phyloP scores from a whole-genome alignment of 1,284 basidiomycete species.

The Peniophora sp. region DNA sequence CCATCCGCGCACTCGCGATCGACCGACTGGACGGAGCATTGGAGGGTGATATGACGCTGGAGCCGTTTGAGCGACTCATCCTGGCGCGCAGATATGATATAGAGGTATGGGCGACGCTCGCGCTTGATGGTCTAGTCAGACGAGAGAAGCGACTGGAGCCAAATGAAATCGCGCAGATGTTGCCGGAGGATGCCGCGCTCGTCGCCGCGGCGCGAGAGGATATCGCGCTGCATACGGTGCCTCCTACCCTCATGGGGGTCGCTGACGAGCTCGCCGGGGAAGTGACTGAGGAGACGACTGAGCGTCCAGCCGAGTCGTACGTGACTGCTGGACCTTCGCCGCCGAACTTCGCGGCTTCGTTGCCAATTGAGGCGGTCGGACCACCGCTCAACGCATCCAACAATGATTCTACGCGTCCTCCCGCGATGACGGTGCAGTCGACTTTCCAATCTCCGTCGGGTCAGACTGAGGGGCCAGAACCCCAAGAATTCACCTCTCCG shows the following conservation, averaged over 20 bases:
- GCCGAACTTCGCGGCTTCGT: too few relatives aligned
- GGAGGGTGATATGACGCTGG: not conserved
- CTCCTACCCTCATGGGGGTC: not conserved
- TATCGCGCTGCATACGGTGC: not conserved
- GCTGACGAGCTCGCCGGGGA: not conserved
- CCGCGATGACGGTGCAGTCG: too few relatives aligned
- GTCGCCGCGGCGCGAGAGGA: not conserved
- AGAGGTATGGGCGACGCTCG: not conserved
- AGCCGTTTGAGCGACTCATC: not conserved
- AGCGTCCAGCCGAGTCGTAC: not conserved
- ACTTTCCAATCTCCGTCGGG: too few relatives aligned
- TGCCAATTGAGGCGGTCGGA: not conserved
- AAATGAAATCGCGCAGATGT: not conserved
- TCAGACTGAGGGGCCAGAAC: too few relatives aligned
- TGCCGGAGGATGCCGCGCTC: not conserved
- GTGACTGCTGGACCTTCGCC: not conserved
- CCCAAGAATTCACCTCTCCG: too few relatives aligned
- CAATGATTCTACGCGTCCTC: not conserved
- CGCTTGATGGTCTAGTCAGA: not conserved
- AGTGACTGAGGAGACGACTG: not conserved
- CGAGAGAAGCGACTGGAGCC: not conserved
- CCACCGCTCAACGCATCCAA: not conserved
- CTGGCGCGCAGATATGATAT: not conserved
- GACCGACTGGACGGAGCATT: not conserved
- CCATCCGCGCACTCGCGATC: not conserved